Percentiles rank a stretch among this genome's conserved stretches.
Evolutionary conservation across 768 basidiomycete species (phyloP).

Genomic region (Boletus sensibilis): DNA sequence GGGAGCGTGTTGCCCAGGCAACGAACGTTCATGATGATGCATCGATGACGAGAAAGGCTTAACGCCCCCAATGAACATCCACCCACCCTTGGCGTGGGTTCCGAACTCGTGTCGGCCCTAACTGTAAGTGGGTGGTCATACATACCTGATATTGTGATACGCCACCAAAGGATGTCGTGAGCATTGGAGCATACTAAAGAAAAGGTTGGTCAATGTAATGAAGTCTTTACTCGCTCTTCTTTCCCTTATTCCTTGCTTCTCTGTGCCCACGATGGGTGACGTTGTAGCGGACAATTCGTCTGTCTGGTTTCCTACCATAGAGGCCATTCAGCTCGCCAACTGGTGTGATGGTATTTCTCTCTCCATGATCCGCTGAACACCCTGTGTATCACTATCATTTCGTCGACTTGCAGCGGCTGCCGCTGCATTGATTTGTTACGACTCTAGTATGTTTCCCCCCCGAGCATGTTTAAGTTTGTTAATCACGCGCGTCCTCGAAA

Average conservation of each 20-base stretch:
- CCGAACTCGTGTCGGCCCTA: neutral
- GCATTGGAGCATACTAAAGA: neutral
- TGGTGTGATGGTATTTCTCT: conserved; percentile 14
- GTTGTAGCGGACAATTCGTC: conserved; percentile 12
- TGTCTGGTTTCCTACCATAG: conserved; percentile 6
- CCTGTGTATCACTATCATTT: neutral
- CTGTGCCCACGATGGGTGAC: conserved; percentile 6
- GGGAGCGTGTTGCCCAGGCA: neutral
- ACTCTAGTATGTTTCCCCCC: conserved; percentile 2
- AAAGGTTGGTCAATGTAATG: neutral
- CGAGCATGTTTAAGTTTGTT: neutral
- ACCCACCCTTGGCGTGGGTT: neutral
- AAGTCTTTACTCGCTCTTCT: neutral
- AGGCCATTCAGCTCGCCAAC: conserved; percentile 16
- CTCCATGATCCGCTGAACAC: neutral
- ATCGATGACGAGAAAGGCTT: neutral
- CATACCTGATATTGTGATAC: neutral
- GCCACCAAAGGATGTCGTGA: neutral
- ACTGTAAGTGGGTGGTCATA: neutral
- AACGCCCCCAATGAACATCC: neutral
- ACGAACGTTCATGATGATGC: neutral
- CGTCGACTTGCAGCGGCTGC: conserved; percentile 9
- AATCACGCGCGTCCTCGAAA: neutral
- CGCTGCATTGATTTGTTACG: conserved; percentile 17
- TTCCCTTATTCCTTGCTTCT: neutral